Base-by-base conservation (phyloP, 371 early-diverging fungal species). In the Mortierella sp. region DNA sequence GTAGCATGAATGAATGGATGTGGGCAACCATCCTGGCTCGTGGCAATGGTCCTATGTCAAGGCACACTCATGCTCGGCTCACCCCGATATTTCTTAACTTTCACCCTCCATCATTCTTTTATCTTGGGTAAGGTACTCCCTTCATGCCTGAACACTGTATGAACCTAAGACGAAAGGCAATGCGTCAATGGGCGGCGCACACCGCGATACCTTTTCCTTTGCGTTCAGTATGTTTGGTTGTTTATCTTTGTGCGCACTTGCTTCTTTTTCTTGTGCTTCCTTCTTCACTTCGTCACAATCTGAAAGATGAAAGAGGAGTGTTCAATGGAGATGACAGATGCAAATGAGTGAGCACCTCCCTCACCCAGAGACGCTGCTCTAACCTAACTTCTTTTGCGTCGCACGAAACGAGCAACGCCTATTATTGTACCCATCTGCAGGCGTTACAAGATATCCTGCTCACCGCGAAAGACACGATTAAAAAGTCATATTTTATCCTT, bases 401-500 rank as follows among this genome's bases (percentile, higher is more conserved):
- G 38, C 68, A 68, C 38, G 19, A 68, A 63, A 24, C 65, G 38
- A 31, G 14, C 50, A 3, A 42, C 21, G 21, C 38, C 38, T 68
- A 68, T 68, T 42, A 38, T 21, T 68, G 68, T 68, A 8, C 38
- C 68, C 42, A 38, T 38, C 7, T 65, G 42, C 42, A 65, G 11
- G 24, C 42, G 2, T 38, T 24, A 65, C 68, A 34, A 34, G 50
- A 1, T 50, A 34, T 28, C 57, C 24, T 57, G 65, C 65, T 63
- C 65, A 63, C 21, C 6, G 3, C 14, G 60, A n/a, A 60, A 60
- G 60, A 14, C 16, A 5, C 31, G 14, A 19, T 26, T 1, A 58
- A 0, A 7, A 38, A 68, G 68, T 68, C 68, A 68, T 68, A 68
- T 38, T 68, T 68, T 68, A 68, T 68, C 68, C 68, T 24, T 68